Conservation (phyloP, 768 basidiomycete genomes). For the Kwoniella dejecticola region DNA sequence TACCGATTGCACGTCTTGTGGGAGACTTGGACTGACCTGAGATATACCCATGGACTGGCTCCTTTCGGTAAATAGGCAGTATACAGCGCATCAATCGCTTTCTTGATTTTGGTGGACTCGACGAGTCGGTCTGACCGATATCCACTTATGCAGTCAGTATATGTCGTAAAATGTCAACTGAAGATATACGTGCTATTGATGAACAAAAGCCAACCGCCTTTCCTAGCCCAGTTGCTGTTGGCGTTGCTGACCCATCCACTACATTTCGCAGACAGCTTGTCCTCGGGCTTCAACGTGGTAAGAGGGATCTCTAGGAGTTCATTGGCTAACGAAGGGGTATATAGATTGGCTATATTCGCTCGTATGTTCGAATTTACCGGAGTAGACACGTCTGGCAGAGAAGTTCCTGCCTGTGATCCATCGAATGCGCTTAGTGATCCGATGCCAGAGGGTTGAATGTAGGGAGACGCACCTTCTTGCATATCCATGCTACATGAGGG, state of each 20-base stretch:
- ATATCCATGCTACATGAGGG: constrained; percentile 78
- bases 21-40: too few relatives aligned
- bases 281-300: constrained; percentile 42
- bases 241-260: constrained; percentile 79
- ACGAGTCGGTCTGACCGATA: constrained; percentile 75
- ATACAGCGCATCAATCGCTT: constrained; percentile 83
- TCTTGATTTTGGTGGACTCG: constrained; percentile 81
- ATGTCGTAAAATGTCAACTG: not conserved
- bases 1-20: too few relatives aligned
- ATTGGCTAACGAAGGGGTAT: constrained; percentile 76
- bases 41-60: constrained; percentile 83
- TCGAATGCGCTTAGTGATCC: too few relatives aligned
- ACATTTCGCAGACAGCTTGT: constrained; percentile 67
- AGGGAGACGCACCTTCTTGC: constrained; percentile 72
- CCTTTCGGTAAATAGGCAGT: constrained; percentile 85
- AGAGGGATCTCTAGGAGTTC: constrained; percentile 62
- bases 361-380: constrained; percentile 67
- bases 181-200: constrained; percentile 75
- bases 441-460: not conserved
- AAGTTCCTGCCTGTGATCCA: constrained; percentile 68
- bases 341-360: constrained; percentile 76
- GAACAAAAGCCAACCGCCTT: constrained; percentile 80
- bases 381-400: constrained; percentile 78
- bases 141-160: not conserved
- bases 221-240: constrained; percentile 81